These are phyloP conservation scores for Lactarius tabidus DNA, from an alignment of 768 basidiomycete genomes.

Conservation along the genomic window DNA sequence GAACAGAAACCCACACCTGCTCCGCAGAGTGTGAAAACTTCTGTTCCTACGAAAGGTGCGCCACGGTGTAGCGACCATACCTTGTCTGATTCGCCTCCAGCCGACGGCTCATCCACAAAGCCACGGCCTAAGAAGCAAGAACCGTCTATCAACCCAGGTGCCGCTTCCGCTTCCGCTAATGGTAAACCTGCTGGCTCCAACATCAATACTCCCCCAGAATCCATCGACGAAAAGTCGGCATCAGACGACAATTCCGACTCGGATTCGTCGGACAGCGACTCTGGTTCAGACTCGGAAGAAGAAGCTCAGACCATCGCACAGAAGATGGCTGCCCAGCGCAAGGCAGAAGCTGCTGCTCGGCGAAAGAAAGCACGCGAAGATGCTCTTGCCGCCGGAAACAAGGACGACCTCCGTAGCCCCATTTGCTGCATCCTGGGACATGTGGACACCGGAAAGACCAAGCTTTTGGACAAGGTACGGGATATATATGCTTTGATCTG, in stretches of 20 bases:
- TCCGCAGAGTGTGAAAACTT: background rate
- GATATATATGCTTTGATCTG: background rate
- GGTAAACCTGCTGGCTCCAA: constrained; percentile 28
- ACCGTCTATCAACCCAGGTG: constrained; percentile 18
- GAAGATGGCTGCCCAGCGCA: constrained; percentile 62
- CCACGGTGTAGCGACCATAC: background rate
- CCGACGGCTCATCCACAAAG: constrained; percentile 12
- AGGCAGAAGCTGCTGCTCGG: constrained; percentile 81
- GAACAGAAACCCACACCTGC: constrained; percentile 4
- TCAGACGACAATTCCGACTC: constrained; percentile 37
- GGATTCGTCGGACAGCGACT: constrained; percentile 37
- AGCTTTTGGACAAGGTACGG: constrained; percentile 88
- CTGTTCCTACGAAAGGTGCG: constrained; percentile 13
- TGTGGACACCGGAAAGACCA: constrained; percentile 99
- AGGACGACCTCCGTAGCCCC: constrained; percentile 89
- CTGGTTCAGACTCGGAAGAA: constrained; percentile 47
- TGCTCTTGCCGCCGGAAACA: constrained; percentile 80
- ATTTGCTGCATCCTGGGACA: constrained; percentile 99
- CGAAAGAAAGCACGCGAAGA: constrained; percentile 75
- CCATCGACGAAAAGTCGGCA: constrained; percentile 39
- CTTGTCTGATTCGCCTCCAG: constrained; percentile 8
- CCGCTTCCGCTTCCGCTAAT: no score
- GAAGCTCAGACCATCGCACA: constrained; percentile 68
- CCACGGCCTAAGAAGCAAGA: background rate
- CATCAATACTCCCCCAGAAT: constrained; percentile 15